Base-by-base conservation (phyloP, 2,329 filamentous ascomycete species). In the Ascochyta clinopodiicola region DNA sequence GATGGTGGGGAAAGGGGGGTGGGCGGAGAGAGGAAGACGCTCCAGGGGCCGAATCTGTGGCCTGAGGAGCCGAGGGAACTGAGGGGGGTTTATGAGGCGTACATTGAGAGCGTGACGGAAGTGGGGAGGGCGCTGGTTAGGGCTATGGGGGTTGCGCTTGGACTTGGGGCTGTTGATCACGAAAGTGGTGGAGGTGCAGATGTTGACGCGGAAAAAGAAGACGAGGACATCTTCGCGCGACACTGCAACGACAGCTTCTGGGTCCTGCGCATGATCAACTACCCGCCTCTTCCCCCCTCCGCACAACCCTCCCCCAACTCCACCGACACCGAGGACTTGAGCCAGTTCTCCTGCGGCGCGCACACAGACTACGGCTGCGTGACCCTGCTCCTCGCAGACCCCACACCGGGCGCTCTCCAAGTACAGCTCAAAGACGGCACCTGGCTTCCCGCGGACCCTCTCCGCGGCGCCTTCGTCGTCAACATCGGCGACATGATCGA, bases 401-500 rank as follows among this genome's bases (percentile, higher is more conserved):
- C 75, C 1, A 80, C 77, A 0, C 75, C 72, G 7, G 70, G 74
- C 4, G 78, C 79, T 1, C 63, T 81, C 2, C 78, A 81, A 57
- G 78, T 81, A 19, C 67, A 72, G 10, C 68, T 73, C 46, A 77
- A 77, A 59, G 72, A 77, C 38, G 72, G 73, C 6, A 69, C 71
- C 0, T 83, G 80, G 80, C 68, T 82, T 0, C 66, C 73, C 31
- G 80, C 79, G 0, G 75, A 80, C 43, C 79, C 79, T 0, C 67
- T 80, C 0, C 69, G 73, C 2, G 79, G 77, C 15, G 71, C 76
- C 0, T 80, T 79, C 49, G 78, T 82, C 2, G 78, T 82, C 6
- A 82, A 82, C 57, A 78, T 82, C 40, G 80, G 80, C 0, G 80
- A 82, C 58, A 78, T 81, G 76, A 75, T 82, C 57, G 75, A 80